These are phyloP conservation scores for Backusella morwellensis DNA, from an alignment of 192 early-diverging fungal genomes.

Conservation along the genomic window DNA sequence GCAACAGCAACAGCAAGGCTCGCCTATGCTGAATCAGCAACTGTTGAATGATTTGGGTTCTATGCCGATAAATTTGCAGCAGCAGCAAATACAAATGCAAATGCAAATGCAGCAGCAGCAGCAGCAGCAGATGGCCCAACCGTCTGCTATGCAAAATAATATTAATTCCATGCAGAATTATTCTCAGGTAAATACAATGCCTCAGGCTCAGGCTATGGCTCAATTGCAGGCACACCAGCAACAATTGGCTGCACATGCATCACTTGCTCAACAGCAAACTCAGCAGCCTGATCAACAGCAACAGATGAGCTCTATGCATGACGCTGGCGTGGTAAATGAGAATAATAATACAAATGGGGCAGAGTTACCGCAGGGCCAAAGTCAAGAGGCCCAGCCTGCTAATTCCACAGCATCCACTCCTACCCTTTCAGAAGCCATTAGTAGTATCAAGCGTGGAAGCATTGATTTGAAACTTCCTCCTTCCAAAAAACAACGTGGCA, in stretches of 20 bases:
- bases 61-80: conserved; percentile 4
- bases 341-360: not conserved
- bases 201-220: conserved; percentile 6
- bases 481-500: conserved; percentile 22
- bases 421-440: not conserved
- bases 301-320: not conserved
- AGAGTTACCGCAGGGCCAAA: not conserved
- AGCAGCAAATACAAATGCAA: conserved; percentile 1
- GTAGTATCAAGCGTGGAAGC: conserved; percentile 24
- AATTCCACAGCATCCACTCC: not conserved
- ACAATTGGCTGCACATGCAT: conserved; percentile 9
- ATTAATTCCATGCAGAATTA: not conserved
- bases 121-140: conserved; percentile 12
- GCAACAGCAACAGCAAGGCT: conserved; percentile 13
- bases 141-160: not conserved
- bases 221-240: conserved; percentile 13
- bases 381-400: not conserved
- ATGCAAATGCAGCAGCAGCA: conserved; percentile 10
- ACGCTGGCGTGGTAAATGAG: not conserved
- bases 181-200: not conserved
- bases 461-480: conserved; percentile 35
- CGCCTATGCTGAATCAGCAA: not conserved
- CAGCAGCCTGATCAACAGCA: conserved; percentile 15
- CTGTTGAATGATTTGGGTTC: not conserved
- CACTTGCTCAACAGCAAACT: not conserved